These are phyloP conservation scores for Parastagonospora avenae DNA, from an alignment of 2,329 filamentous ascomycete species.

Conservation along the genomic window DNA sequence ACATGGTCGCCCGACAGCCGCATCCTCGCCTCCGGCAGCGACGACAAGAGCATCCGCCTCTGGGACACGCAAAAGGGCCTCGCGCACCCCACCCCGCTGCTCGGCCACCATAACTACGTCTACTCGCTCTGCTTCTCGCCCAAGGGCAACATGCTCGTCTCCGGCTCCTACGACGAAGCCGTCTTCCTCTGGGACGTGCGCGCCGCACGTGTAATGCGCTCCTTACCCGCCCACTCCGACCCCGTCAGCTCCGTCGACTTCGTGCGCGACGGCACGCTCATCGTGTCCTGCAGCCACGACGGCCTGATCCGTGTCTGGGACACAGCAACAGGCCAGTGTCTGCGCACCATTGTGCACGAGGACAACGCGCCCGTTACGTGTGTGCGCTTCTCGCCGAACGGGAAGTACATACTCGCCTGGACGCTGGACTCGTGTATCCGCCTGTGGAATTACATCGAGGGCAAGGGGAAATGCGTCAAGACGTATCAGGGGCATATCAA, in stretches of 20 bases:
- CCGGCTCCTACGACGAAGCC: slow-evolving; percentile 94
- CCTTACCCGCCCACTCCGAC: slow-evolving; percentile 90
- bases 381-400: slow-evolving; percentile 92
- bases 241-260: slow-evolving; percentile 95
- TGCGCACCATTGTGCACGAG: slow-evolving; percentile 93
- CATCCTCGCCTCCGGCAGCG: slow-evolving; percentile 86
- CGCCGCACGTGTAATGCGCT: slow-evolving; percentile 84
- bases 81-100: slow-evolving; percentile 65
- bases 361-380: slow-evolving; percentile 89
- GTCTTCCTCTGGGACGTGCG: slow-evolving; percentile 97
- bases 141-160: slow-evolving; percentile 95
- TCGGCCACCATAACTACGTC: slow-evolving; percentile 95
- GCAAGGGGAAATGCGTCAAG: slow-evolving; percentile 88
- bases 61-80: slow-evolving; percentile 75
- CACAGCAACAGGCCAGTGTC: slow-evolving; percentile 89
- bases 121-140: slow-evolving; percentile 95
- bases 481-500: slow-evolving; percentile 96
- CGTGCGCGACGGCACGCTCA: slow-evolving; percentile 86
- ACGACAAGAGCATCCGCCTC: slow-evolving; percentile 93
- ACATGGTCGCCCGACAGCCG: slow-evolving; percentile 93
- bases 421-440: slow-evolving; percentile 89
- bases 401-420: slow-evolving; percentile 88
- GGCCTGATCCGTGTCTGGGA: slow-evolving; percentile 85
- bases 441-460: slow-evolving; percentile 93
- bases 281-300: slow-evolving; percentile 89